Evolutionary conservation across 768 basidiomycete species (phyloP), one percentile per base, ranked within the genome.

Genomic region (Leccinum variicolor): DNA sequence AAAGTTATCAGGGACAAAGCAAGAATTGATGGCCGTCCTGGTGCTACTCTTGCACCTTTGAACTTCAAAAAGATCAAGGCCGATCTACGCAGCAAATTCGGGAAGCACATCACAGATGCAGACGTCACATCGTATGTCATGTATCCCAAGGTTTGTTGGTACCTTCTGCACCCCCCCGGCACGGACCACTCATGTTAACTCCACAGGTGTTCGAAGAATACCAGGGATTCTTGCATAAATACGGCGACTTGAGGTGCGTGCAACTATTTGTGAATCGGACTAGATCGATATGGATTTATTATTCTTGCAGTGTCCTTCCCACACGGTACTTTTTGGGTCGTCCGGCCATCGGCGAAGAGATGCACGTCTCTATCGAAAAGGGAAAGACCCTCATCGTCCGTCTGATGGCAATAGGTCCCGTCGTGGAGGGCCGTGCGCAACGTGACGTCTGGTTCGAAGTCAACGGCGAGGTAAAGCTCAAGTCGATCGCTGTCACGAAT

Each of bases 401-500:
- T 65, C 81, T 98, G 67, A 89, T 99, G 84, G 97, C 97, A 28
- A 83, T 95, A 50, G 94, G 96, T 19, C 91, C 94, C 57, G 90
- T 98, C 54, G 89, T 96, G 53, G 87, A 94, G 72, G 90, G 90
- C 36, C 89, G 85, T 65, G 93, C 95, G 23, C 90, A 92, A 67
- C 87, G 96, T 66, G 95, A 98, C 72, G 93, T 96, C 58, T 97
- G 96, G 91, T 96, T 98, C 70, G 96, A 98, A 79, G 90, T 96
- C 58, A 96, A 96, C 66, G 94, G 94, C 75, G 93, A 96, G 81
- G 91, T 90, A 69, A 69, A 76, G 57, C 53, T 51, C 52, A 53
- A 53, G 50, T 28, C 33, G 45, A 46, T 41, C 59, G 60, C 33
- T 26, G 41, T 47, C 50, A 41, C 46, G 63, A 64, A 62, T 36